Evolutionary conservation across 2,329 filamentous ascomycete species (phyloP).

Genomic region (Aspergillus sergii): DNA sequence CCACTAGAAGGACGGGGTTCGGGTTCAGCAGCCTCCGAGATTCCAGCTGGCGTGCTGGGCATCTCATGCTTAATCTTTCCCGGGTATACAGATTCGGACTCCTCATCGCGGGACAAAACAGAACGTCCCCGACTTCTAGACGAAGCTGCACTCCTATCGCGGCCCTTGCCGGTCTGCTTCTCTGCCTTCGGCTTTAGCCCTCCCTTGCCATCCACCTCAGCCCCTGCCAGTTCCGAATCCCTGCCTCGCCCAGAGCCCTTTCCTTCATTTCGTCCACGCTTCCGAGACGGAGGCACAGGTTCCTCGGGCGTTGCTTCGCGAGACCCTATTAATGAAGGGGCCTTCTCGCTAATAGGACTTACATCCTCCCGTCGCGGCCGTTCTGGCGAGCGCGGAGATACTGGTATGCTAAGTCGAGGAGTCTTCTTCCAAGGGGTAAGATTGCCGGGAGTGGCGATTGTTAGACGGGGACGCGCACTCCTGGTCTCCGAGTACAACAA

Average conservation of each 20-base stretch:
- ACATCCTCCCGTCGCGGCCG: slow-evolving; percentile 47
- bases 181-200: slow-evolving; percentile 29
- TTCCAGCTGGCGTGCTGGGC: slow-evolving; percentile 38
- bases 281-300: slow-evolving; percentile 21
- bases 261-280: slow-evolving; percentile 21
- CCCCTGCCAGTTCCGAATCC: slow-evolving; percentile 18
- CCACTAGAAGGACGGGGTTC: slow-evolving; percentile 33
- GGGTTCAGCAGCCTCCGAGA: slow-evolving; percentile 34
- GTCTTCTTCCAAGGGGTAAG: slow-evolving; percentile 49
- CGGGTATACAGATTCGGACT: slow-evolving; percentile 21
- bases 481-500: slow-evolving; percentile 27
- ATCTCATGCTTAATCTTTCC: slow-evolving; percentile 36
- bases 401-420: slow-evolving; percentile 36
- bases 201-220: slow-evolving; percentile 23
- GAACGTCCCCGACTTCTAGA: slow-evolving; percentile 42
- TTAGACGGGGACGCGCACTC: slow-evolving; percentile 33
- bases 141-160: slow-evolving; percentile 38
- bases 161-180: slow-evolving; percentile 30
- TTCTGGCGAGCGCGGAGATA: slow-evolving; percentile 42
- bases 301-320: slow-evolving; percentile 31
- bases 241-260: slow-evolving; percentile 26
- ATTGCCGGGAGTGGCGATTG: slow-evolving; percentile 43
- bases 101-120: slow-evolving; percentile 37
- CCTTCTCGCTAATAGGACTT: slow-evolving; percentile 49
- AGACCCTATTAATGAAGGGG: slow-evolving; percentile 38